phyloP scores from a whole-genome alignment of 179 eudicot species.

The Dionaea muscipula region DNA sequence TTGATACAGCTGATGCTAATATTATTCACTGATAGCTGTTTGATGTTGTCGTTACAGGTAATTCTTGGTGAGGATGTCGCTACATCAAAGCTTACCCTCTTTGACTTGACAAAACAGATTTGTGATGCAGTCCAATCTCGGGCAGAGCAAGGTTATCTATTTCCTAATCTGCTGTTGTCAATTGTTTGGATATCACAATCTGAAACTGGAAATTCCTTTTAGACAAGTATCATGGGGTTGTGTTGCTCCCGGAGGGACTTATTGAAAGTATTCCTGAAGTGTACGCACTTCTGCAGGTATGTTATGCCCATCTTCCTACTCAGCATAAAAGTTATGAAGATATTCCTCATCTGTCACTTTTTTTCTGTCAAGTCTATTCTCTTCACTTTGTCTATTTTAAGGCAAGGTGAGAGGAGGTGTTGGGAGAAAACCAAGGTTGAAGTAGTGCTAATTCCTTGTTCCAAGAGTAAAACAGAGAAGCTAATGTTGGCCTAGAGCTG shows the following conservation, averaged over 20 bases:
- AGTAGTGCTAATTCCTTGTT: no score
- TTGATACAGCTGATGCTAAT: background rate
- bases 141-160: slow-evolving; percentile 58
- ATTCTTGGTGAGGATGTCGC: slow-evolving; percentile 93
- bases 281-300: slow-evolving; percentile 85
- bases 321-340: background rate
- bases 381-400: background rate
- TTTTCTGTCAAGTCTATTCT: background rate
- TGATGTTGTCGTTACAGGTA: slow-evolving; percentile 32
- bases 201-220: slow-evolving; percentile 15
- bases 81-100: slow-evolving; percentile 83
- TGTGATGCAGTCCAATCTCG: slow-evolving; percentile 98
- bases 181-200: slow-evolving; percentile 5
- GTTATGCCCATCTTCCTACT: background rate
- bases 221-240: slow-evolving; percentile 92
- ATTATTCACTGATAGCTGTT: background rate
- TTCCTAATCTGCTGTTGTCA: slow-evolving; percentile 6
- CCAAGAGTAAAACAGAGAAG: no score
- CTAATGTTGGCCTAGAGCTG: no score
- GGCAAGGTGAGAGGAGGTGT: background rate
- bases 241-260: slow-evolving; percentile 94
- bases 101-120: slow-evolving; percentile 77
- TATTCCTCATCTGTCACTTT: background rate
- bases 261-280: slow-evolving; percentile 97
- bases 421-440: background rate